Percentiles rank a stretch among this genome's conserved stretches.
Evolutionary conservation across 805 yeast genomes (phyloP).

Genomic region (Yamadazyma endophytica): DNA sequence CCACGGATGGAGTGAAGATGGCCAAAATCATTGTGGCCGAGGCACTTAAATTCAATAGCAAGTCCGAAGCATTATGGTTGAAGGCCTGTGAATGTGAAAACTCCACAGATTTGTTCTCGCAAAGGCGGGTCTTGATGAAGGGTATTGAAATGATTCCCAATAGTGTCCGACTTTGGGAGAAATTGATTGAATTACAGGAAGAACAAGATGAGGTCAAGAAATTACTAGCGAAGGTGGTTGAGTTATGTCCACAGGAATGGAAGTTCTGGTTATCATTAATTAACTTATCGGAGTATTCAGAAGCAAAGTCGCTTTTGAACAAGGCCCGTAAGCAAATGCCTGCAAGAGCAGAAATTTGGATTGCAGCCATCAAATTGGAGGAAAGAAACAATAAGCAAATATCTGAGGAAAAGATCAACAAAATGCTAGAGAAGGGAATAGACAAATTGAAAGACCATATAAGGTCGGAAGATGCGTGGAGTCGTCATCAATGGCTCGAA

Average conservation of each 20-base stretch:
- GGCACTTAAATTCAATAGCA: constrained; percentile 55
- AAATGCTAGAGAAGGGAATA: constrained; percentile 47
- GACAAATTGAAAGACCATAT: constrained; percentile 29
- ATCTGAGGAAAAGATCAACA: constrained; percentile 41
- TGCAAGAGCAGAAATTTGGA: constrained; percentile 55
- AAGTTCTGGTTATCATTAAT: constrained; percentile 63
- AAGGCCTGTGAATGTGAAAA: constrained; percentile 64
- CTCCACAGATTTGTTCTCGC: constrained; percentile 42
- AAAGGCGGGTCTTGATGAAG: constrained; percentile 58
- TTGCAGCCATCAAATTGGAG: constrained; percentile 66
- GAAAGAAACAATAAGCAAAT: constrained; percentile 44
- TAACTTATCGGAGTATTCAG: constrained; percentile 38
- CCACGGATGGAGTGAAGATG: constrained; percentile 33
- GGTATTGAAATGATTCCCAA: constrained; percentile 66
- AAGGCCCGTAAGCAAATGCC: constrained; percentile 55
- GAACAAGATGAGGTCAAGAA: constrained; percentile 45
- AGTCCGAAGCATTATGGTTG: constrained; percentile 66
- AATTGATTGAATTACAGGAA: constrained; percentile 56
- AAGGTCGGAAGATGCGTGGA: not conserved
- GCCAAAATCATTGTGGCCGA: constrained; percentile 61
- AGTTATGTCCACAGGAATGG: constrained; percentile 60
- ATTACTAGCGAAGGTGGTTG: constrained; percentile 62
- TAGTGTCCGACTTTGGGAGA: constrained; percentile 63
- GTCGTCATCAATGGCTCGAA: constrained; percentile 48
- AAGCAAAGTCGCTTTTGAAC: constrained; percentile 53